Conservation (phyloP, 2,329 filamentous ascomycete genomes). For the Fusarium lateritium region DNA sequence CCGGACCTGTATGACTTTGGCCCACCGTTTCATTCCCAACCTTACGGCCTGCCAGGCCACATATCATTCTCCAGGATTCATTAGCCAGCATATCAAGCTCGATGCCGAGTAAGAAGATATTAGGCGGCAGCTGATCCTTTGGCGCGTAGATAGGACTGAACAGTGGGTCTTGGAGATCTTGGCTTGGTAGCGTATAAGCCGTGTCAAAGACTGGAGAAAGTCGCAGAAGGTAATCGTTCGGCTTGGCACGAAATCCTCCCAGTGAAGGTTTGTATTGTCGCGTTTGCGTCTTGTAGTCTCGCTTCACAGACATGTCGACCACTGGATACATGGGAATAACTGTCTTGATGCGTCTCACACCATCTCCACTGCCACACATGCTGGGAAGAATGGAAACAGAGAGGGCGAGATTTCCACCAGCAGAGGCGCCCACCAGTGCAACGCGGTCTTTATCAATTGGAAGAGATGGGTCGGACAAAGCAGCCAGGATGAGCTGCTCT, state of each 20-base stretch:
- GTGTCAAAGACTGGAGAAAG: conserved; percentile 28
- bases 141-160: conserved; percentile 22
- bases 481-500: conserved; percentile 20
- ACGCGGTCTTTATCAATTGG: conserved; percentile 25
- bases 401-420: conserved; percentile 19
- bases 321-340: conserved; percentile 18
- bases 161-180: conserved; percentile 22
- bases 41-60: not conserved
- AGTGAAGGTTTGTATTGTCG: conserved; percentile 22
- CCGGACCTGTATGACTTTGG: not conserved
- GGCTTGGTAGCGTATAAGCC: conserved; percentile 7
- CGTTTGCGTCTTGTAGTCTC: conserved; percentile 18
- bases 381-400: conserved; percentile 25
- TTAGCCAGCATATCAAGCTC: conserved; percentile 33
- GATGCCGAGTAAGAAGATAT: conserved; percentile 15
- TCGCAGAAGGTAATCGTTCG: conserved; percentile 5
- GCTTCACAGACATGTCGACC: conserved; percentile 8
- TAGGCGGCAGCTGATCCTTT: conserved; percentile 7
- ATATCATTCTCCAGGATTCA: conserved; percentile 29
- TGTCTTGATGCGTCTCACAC: conserved; percentile 12
- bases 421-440: conserved; percentile 21
- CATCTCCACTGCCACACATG: conserved; percentile 33
- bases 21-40: conserved; percentile 9
- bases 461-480: conserved; percentile 1
- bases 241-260: conserved; percentile 18